phyloP scores from a whole-genome alignment of 148 eudicot genomes.

The Chenopodium formosanum region DNA sequence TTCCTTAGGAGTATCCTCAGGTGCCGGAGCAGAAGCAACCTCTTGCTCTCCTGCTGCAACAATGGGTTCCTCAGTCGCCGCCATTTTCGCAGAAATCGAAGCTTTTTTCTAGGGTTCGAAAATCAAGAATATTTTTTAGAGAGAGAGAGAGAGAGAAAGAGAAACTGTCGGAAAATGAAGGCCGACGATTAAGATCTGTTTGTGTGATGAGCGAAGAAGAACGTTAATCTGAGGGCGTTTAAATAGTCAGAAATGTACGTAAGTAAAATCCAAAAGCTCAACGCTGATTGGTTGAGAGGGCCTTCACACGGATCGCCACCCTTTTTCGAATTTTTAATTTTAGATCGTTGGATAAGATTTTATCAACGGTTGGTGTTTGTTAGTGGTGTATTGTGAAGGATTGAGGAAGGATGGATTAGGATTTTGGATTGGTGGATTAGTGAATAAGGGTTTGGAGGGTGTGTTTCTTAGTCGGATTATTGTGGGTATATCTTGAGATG shows the following conservation, averaged over 20 bases:
- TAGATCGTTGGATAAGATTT: conserved; percentile 39
- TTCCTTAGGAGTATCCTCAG: conserved; percentile 22
- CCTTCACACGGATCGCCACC: conserved; percentile 30
- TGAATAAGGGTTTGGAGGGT: conserved; percentile 15
- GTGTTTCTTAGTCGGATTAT: conserved; percentile 50
- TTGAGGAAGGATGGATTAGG: background rate
- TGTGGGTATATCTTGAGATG: conserved; percentile 24
- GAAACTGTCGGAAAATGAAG: background rate
- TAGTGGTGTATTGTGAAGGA: background rate
- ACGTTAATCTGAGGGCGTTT: conserved; percentile 26
- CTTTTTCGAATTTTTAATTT: conserved; percentile 15
- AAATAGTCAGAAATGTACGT: conserved; percentile 45
- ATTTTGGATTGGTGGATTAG: conserved; percentile 16
- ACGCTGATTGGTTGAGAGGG: conserved; percentile 36
- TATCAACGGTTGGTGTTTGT: conserved; percentile 36
- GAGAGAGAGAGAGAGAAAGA: conserved; percentile 12
- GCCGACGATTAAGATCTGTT: conserved; percentile 11
- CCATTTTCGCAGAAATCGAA: conserved; percentile 32
- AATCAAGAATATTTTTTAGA: background rate
- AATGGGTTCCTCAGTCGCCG: conserved; percentile 48
- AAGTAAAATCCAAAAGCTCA: conserved; percentile 19
- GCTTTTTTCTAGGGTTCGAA: conserved; percentile 18
- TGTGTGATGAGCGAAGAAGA: conserved; percentile 24
- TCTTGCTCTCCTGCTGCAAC: conserved; percentile 27
- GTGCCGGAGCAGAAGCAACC: conserved; percentile 22